A percentile compares a stretch with the other conserved stretches of the same genome.
Conservation (phyloP, 306 rosid species). For the Betula pendula region DNA sequence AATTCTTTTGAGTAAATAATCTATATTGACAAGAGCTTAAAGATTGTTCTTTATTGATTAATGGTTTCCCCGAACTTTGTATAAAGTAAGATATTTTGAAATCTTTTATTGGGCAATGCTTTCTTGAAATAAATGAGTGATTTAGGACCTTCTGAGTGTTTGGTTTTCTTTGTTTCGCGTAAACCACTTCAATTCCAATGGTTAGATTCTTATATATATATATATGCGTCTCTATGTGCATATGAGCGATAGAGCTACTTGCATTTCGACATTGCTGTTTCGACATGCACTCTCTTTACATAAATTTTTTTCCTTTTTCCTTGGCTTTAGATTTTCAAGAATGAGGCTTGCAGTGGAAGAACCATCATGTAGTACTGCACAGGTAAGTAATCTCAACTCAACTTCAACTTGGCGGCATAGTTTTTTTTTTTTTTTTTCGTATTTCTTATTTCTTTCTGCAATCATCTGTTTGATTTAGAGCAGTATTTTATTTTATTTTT, state of each 20-base stretch:
- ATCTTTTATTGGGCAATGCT: background rate
- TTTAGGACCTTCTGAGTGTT: background rate
- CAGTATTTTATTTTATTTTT: background rate
- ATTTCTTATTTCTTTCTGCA: background rate
- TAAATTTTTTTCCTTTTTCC: constrained; percentile 28
- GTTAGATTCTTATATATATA: background rate
- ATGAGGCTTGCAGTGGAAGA: constrained; percentile 71
- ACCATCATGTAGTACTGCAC: constrained; percentile 45
- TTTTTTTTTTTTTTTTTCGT: background rate
- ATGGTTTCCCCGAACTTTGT: background rate
- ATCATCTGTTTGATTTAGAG: background rate
- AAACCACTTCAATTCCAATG: background rate
- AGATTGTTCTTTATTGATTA: background rate
- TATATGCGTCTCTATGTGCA: background rate
- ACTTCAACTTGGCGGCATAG: constrained; percentile 13
- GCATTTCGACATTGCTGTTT: too few species aligned
- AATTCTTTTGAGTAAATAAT: background rate
- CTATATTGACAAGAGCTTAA: background rate
- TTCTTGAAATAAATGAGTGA: background rate
- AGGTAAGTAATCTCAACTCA: constrained; percentile 52
- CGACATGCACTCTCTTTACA: too few species aligned
- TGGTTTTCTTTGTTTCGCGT: background rate
- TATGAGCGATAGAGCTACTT: background rate
- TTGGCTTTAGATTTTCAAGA: constrained; percentile 36
- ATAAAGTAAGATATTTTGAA: background rate